Base-by-base conservation (phyloP, 352 stramenopile species). In the Phytopythium delawarense region DNA sequence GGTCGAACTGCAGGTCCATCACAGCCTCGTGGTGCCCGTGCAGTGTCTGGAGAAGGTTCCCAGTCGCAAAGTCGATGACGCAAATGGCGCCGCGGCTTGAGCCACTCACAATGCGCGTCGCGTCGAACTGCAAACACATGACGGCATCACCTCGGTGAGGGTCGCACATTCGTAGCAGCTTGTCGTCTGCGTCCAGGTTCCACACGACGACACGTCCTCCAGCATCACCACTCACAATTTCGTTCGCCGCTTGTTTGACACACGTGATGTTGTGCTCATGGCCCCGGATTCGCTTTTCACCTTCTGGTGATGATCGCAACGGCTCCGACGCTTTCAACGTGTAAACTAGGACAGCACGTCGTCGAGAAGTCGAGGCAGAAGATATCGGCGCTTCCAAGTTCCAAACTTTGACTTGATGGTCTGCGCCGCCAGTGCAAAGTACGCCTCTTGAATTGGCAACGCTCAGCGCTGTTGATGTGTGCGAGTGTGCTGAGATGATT, bases 1-100 rank as follows among this genome's bases (percentile, higher is more conserved):
- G 80, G 63, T 94, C 84, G 37, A 92, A 88, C 57, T 94, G 82
- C 15, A 92, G 57, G 56, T 93, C 84, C 9, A 92, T 53, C 1
- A 93, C 53, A 13, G 56, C 74, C 0, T 70, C 52, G 37, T 63
- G 49, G 54, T 92, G 80, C 2, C 76, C 81, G 12, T 75, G 62
- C 5, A 94, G 69, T 6, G 82, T 91, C 53, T 94, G 82, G 8
- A 91, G 59, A 7, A 91, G 63, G 40, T 86, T 74, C 13, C 82
- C 79, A 0, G 81, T 91, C 21, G 84, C 81, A 52, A 94, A 89
- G 61, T 94, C 82, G 6, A 76, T 85, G 20, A 94, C 76, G 35
- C 77, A 91, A 40, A 94, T 85, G 0, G 71, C 68, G 2, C 82
- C 81, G 28, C 73, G 76, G 3, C 61, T 70, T 0, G 69, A 72